Evolutionary conservation across 208 protist genomes (phyloP).

Genomic region (Leishmania tarentolae): DNA sequence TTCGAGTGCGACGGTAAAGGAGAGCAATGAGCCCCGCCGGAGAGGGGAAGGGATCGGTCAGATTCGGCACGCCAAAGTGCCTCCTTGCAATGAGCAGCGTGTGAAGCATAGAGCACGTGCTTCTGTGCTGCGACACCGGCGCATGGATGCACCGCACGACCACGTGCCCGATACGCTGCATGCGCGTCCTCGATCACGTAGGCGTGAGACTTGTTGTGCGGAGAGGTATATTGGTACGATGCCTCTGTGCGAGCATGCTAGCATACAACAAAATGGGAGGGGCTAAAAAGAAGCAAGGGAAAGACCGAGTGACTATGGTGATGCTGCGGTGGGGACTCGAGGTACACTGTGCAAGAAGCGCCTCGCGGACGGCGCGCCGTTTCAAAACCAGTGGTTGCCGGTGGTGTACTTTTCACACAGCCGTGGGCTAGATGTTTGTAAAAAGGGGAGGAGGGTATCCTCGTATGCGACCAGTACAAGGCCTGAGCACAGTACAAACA

Average conservation of each 20-base stretch:
- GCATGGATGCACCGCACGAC: not conserved
- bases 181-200: constrained; percentile 1
- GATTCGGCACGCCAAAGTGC: constrained; percentile 34
- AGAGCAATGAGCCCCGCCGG: constrained; percentile 70
- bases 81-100: constrained; percentile 4
- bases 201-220: not conserved
- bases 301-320: not conserved
- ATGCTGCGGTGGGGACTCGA: not conserved
- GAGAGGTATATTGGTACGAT: not conserved
- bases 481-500: too few relatives aligned
- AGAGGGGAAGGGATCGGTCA: constrained; percentile 60
- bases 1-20: constrained; percentile 47
- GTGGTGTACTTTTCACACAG: not conserved
- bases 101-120: not conserved
- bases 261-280: not conserved
- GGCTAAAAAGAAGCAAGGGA: not conserved
- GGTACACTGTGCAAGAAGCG: not conserved
- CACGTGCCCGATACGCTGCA: not conserved
- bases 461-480: not conserved
- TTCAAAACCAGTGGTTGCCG: not conserved
- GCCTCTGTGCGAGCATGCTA: not conserved
- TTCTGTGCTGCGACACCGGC: not conserved
- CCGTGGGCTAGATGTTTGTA: not conserved
- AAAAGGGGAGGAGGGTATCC: not conserved
- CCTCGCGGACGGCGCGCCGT: not conserved